A percentile compares a stretch with the other conserved stretches of the same genome.
Evolutionary conservation across 2,329 filamentous ascomycete genomes (phyloP).

Genomic region (Lachnellula arida): DNA sequence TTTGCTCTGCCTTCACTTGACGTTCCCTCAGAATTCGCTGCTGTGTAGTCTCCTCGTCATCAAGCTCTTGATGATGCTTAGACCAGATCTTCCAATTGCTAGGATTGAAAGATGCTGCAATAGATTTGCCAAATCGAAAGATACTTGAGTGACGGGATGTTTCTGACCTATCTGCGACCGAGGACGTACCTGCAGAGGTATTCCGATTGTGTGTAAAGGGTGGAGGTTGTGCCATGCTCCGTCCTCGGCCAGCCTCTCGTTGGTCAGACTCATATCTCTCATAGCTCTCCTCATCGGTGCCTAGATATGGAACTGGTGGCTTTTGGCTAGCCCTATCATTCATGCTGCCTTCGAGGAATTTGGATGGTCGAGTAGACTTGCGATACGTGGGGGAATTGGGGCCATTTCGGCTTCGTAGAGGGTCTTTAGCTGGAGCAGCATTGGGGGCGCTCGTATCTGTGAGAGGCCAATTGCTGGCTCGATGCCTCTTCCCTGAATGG

Average conservation of each 20-base stretch:
- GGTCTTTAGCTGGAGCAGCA: constrained; percentile 8
- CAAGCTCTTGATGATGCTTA: constrained; percentile 27
- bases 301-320: constrained; percentile 40
- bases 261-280: constrained; percentile 14
- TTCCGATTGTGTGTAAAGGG: constrained; percentile 15
- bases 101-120: constrained; percentile 50
- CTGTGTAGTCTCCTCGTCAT: constrained; percentile 39
- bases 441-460: constrained; percentile 7
- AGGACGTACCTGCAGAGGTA: constrained; percentile 16
- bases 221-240: constrained; percentile 14
- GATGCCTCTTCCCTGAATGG: constrained; percentile 38
- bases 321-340: constrained; percentile 69
- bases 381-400: constrained; percentile 29
- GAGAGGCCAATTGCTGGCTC: constrained; percentile 42
- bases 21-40: constrained; percentile 39
- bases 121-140: constrained; percentile 50
- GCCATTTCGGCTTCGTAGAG: constrained; percentile 22
- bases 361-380: constrained; percentile 52
- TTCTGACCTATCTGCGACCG: constrained; percentile 25
- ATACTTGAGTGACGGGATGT: constrained; percentile 40
- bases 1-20: constrained; percentile 43
- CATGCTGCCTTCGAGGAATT: constrained; percentile 77
- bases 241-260: constrained; percentile 7
- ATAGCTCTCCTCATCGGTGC: constrained; percentile 18
- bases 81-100: constrained; percentile 42